Percentiles rank a stretch among this genome's conserved stretches.
phyloP scores from a whole-genome alignment of 2,329 filamentous ascomycete species.

The Talaromyces sp. region DNA sequence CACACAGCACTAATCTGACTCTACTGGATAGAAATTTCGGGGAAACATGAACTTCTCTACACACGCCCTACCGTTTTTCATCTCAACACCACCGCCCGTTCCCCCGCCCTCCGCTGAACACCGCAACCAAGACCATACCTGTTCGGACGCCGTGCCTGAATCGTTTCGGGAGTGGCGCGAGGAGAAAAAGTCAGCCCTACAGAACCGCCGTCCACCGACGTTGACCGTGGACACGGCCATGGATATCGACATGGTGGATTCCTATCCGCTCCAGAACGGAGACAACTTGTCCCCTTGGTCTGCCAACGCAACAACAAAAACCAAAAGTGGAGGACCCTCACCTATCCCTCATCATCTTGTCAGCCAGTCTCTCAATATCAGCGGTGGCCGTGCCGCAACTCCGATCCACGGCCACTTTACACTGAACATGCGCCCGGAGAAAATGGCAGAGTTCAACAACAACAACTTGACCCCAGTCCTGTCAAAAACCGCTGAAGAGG shows the following conservation, averaged over 20 bases:
- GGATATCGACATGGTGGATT: conserved; percentile 26
- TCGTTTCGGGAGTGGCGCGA: conserved; percentile 6
- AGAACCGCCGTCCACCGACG: conserved; percentile 7
- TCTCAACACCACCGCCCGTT: conserved; percentile 17
- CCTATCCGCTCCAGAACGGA: conserved; percentile 13
- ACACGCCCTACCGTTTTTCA: conserved; percentile 6
- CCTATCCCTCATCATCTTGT: conserved; percentile 25
- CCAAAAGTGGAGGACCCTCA: conserved; percentile 18
- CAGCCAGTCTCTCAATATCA: conserved; percentile 26
- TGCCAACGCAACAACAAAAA: conserved; percentile 13
- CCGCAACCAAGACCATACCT: conserved; percentile 27
- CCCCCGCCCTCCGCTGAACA: conserved; percentile 32
- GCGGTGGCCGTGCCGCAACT: conserved; percentile 22
- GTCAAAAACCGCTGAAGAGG: conserved; percentile 10
- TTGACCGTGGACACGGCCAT: conserved; percentile 15
- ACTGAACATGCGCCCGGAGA: conserved; percentile 15
- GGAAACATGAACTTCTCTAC: background rate
- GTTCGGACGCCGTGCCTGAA: conserved; percentile 12
- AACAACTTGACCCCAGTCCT: background rate
- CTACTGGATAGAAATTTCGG: conserved; percentile 3
- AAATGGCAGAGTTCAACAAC: conserved; percentile 1
- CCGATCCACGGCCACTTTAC: conserved; percentile 26
- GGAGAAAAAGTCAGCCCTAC: conserved; percentile 6
- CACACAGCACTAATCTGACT: background rate
- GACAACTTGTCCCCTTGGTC: conserved; percentile 19